phyloP scores from a whole-genome alignment of 1,284 basidiomycete species.

The Clitocybe nebularis region DNA sequence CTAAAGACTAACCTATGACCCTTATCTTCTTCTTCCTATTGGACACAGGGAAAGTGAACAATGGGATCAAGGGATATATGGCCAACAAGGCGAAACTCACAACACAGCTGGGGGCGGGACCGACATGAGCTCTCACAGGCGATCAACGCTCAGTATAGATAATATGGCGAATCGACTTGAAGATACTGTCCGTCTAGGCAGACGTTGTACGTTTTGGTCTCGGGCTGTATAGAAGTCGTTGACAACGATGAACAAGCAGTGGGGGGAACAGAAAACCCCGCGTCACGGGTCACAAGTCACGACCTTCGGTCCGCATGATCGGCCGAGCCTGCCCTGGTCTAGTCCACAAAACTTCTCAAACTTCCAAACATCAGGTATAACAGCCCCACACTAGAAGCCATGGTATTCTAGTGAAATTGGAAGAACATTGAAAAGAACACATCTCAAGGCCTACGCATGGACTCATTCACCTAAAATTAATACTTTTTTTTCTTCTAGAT shows the following conservation, averaged over 20 bases:
- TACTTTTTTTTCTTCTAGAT: no score
- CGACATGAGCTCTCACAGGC: conserved; percentile 22
- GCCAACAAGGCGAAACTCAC: conserved; percentile 23
- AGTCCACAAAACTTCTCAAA: no score
- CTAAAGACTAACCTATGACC: conserved; percentile 45
- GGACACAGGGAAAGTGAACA: conserved; percentile 4
- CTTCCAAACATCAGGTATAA: no score
- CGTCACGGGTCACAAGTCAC: conserved; percentile 1
- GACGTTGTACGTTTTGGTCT: no score
- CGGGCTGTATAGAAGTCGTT: not conserved
- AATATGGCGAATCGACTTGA: no score
- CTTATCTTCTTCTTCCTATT: conserved; percentile 56
- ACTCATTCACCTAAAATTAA: no score
- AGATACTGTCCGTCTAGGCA: no score
- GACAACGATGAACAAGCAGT: conserved; percentile 1
- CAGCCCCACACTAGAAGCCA: no score
- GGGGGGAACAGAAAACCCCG: not conserved
- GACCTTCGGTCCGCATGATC: not conserved
- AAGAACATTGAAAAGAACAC: no score
- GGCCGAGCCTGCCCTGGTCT: no score
- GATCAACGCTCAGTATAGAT: not conserved
- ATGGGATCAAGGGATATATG: conserved; percentile 5
- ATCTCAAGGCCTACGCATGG: no score
- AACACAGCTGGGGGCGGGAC: conserved; percentile 30
- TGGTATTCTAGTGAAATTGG: no score